Evolutionary conservation across 2,329 filamentous ascomycete genomes (phyloP), one percentile per base, ranked within the genome.

Genomic region (Teratosphaeria zuluensis): DNA sequence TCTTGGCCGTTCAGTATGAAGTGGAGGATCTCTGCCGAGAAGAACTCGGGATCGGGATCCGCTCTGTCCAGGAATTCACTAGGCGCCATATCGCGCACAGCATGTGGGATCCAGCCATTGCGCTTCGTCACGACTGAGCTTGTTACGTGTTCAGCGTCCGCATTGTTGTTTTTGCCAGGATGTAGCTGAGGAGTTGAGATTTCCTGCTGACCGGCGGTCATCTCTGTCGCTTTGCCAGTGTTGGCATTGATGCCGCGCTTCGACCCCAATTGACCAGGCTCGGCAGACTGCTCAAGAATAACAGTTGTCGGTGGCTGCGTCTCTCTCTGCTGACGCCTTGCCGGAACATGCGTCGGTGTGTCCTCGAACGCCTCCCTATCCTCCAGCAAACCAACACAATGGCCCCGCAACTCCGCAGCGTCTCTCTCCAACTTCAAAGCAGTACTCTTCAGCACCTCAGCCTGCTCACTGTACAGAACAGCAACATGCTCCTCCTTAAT

Each of bases 21-120:
- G 30, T 64, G 61, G 16, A 79, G 65, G 59, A 78, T 73, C 30
- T 74, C 68, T 31, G 64, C 68, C 9, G 67, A 65, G 64, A 79
- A 79, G 14, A 71, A 72, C 21, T 66, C 59, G 57, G 61, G 70
- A n/a, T 64, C 55, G 28, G 59, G 57, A 24, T 21, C 14, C 1
- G 58, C 55, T 31, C 31, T 46, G 28, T 57, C 28, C 2, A 63
- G 19, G 4, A 72, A 61, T 0, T 64, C 35, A 2, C 63, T n/a
- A 12, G 52, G 52, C 7, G 31, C 54, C n/a, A 78, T 65, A 1
- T 63, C 65, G 21, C 64, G 68, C 31, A 78, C 65, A 42, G 66
- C 72, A 48, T 67, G 59, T 0, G 76, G 77, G 53, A 66, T 66
- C 75, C 75, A 78, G 24, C 32, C 5, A 11, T n/a, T 14, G n/a